Evolutionary conservation across 164 flowering plant genomes (phyloP).

Genomic region (grape (Vitis vinifera)): ASM3070453v1 NC_081822.1:3746001-3746500

Average conservation of each 20-base stretch:
- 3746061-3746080: too few species aligned
- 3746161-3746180: too few species aligned
- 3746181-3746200: too few species aligned
- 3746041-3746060: too few species aligned
- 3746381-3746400: conserved; percentile 51
- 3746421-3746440: conserved; percentile 60
- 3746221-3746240: too few species aligned
- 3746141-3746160: too few species aligned
- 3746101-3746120: too few species aligned
- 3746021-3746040: too few species aligned
- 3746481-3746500: conserved; percentile 37
- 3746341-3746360: conserved; percentile 59
- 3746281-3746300: not conserved
- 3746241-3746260: not conserved
- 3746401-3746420: conserved; percentile 70
- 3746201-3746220: too few species aligned
- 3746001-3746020: too few species aligned
- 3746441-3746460: conserved; percentile 43
- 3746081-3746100: too few species aligned
- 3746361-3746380: conserved; percentile 75
- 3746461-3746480: conserved; percentile 28
- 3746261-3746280: not conserved
- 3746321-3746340: conserved; percentile 23
- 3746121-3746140: too few species aligned
- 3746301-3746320: conserved; percentile 28